phyloP scores from a whole-genome alignment of 768 basidiomycete genomes.

The Podaxis sp. region DNA sequence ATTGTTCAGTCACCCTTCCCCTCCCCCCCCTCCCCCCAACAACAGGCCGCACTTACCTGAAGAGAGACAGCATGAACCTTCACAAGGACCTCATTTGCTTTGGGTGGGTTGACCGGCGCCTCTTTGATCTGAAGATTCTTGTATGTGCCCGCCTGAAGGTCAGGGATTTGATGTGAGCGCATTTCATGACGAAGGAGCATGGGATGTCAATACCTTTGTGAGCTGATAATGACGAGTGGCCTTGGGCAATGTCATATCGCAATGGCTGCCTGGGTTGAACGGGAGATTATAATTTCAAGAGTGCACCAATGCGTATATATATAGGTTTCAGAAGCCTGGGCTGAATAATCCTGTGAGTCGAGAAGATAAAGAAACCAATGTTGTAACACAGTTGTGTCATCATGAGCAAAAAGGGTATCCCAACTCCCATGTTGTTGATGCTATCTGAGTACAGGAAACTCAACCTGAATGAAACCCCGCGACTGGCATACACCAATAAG shows the following conservation, averaged over 20 bases:
- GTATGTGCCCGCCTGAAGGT: slow-evolving; percentile 22
- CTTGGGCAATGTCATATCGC: slow-evolving; percentile 2
- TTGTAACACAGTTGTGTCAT: no score
- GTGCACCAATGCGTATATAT: background rate
- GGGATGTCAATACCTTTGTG: background rate
- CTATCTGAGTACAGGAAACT: no score
- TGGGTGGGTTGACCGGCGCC: slow-evolving; percentile 29
- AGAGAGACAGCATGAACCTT: slow-evolving; percentile 58
- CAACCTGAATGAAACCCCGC: no score
- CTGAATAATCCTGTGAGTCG: slow-evolving; percentile 3
- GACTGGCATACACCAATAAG: no score
- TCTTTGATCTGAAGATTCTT: slow-evolving; percentile 26
- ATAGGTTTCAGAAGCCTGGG: background rate
- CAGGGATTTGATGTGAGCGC: background rate
- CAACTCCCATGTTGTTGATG: no score
- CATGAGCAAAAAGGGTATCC: no score
- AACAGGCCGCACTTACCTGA: slow-evolving; percentile 31
- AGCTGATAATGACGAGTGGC: slow-evolving; percentile 9
- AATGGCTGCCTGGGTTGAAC: background rate
- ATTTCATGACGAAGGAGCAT: background rate
- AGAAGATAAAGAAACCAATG: background rate
- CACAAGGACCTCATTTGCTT: slow-evolving; percentile 51
- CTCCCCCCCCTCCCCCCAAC: background rate
- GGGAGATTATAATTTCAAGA: background rate
- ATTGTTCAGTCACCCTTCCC: no score